Conservation (phyloP, 371 early-diverging fungal genomes). For the Mucor lusitanicus region DNA sequence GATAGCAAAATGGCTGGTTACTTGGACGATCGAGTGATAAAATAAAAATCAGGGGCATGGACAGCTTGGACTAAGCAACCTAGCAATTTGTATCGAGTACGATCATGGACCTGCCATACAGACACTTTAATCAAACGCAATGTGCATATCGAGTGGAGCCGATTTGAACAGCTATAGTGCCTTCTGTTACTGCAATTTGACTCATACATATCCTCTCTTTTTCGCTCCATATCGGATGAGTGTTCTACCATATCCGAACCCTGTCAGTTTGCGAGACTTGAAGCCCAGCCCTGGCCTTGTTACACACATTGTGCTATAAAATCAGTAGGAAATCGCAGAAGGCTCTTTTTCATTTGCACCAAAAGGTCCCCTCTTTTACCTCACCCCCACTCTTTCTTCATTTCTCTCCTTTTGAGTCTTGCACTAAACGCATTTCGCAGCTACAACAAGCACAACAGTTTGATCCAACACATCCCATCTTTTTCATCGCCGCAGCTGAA, state of each 20-base stretch:
- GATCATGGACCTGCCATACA: too few relatives aligned
- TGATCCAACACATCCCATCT: neutral
- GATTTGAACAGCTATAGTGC: neutral
- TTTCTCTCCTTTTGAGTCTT: neutral
- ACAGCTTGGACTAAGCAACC: too few relatives aligned
- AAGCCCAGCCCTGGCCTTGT: neutral
- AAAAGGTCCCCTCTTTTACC: neutral
- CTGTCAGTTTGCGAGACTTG: neutral
- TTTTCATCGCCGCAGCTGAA: neutral
- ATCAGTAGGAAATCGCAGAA: neutral
- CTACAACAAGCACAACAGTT: neutral
- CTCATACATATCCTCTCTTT: neutral
- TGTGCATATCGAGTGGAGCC: too few relatives aligned
- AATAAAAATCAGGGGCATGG: too few relatives aligned
- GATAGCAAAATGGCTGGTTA: too few relatives aligned
- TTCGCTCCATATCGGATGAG: neutral
- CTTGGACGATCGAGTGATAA: too few relatives aligned
- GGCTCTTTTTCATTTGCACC: neutral
- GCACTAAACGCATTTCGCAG: neutral
- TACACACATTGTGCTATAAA: conserved; percentile 1
- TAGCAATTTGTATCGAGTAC: too few relatives aligned
- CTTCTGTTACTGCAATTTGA: neutral
- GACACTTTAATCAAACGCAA: too few relatives aligned
- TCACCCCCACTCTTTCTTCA: neutral
- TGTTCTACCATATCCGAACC: neutral